Conservation (phyloP, 2,329 filamentous ascomycete genomes). For the Apiospora koreana region DNA sequence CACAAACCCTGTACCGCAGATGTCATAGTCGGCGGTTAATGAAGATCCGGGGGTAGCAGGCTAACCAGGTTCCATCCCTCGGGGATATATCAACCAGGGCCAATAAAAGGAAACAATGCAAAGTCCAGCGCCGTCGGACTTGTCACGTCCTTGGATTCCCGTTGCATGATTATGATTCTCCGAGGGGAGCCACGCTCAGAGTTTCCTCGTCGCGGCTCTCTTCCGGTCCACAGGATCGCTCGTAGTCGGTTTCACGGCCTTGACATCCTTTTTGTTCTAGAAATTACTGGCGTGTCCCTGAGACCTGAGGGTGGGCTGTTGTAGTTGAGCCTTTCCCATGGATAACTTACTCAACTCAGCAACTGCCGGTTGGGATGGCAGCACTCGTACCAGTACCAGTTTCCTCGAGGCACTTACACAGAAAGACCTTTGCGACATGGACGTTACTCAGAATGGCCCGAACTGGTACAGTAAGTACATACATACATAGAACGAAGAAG, state of each 20-base stretch:
- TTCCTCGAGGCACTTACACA: not conserved
- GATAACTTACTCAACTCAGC: conserved; percentile 2
- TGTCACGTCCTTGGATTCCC: not conserved
- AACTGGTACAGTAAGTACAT: conserved; percentile 7
- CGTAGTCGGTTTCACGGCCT: conserved; percentile 3
- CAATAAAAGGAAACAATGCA: not conserved
- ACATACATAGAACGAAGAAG: not conserved
- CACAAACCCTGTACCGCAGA: conserved; percentile 1
- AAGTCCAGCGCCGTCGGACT: not conserved
- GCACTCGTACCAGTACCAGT: conserved; percentile 3
- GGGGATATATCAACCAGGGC: not conserved
- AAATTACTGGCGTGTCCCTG: not conserved
- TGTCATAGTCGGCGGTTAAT: conserved; percentile 7
- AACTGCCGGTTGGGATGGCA: not conserved
- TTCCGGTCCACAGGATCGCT: conserved; percentile 5
- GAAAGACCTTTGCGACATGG: not conserved
- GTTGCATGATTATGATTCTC: not conserved
- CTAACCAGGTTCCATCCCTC: not conserved
- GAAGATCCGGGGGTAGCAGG: not conserved
- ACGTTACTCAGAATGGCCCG: not conserved
- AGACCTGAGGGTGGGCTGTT: not conserved
- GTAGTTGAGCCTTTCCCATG: not conserved
- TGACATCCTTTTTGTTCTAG: not conserved
- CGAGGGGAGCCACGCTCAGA: conserved; percentile 1
- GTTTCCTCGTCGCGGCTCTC: not conserved